Evolutionary conservation across 495 filamentous ascomycete species (phyloP).

Genomic region (Cryomyces minteri): DNA sequence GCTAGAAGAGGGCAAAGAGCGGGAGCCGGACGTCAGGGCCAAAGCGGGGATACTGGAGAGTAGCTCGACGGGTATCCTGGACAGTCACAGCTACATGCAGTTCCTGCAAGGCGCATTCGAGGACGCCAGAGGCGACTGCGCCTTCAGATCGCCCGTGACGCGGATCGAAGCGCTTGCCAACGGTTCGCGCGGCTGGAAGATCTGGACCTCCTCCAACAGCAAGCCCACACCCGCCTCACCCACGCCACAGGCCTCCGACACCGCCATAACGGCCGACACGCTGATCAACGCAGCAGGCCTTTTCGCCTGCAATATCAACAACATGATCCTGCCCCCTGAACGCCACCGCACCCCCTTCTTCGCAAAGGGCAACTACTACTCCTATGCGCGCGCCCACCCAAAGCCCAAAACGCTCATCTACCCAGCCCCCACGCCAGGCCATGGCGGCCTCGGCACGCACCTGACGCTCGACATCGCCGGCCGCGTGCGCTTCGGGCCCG

Average conservation of each 20-base stretch:
- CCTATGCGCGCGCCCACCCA: constrained; percentile 48
- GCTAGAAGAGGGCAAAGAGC: constrained; percentile 32
- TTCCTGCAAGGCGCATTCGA: constrained; percentile 60
- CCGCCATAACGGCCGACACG: constrained; percentile 47
- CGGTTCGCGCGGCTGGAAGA: constrained; percentile 31
- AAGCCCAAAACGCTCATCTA: constrained; percentile 64
- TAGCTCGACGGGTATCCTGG: constrained; percentile 74
- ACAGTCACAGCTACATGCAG: constrained; percentile 71
- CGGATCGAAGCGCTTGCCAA: constrained; percentile 32
- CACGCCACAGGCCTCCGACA: background rate
- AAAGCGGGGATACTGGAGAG: constrained; percentile 60
- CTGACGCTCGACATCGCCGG: constrained; percentile 80
- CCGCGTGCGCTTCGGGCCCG: constrained; percentile 78
- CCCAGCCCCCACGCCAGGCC: constrained; percentile 62
- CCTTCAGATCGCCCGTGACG: constrained; percentile 43
- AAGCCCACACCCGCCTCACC: constrained; percentile 12
- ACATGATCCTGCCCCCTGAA: constrained; percentile 51
- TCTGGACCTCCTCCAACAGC: constrained; percentile 27
- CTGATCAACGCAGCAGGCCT: constrained; percentile 79
- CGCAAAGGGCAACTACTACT: constrained; percentile 93
- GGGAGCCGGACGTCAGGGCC: constrained; percentile 60
- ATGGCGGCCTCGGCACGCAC: constrained; percentile 80
- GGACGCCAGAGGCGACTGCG: constrained; percentile 54
- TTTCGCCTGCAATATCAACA: constrained; percentile 55
- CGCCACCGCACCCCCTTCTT: constrained; percentile 47